Conservation (phyloP, 2,329 filamentous ascomycete genomes). For the Arthrobotrys musiformis region DNA sequence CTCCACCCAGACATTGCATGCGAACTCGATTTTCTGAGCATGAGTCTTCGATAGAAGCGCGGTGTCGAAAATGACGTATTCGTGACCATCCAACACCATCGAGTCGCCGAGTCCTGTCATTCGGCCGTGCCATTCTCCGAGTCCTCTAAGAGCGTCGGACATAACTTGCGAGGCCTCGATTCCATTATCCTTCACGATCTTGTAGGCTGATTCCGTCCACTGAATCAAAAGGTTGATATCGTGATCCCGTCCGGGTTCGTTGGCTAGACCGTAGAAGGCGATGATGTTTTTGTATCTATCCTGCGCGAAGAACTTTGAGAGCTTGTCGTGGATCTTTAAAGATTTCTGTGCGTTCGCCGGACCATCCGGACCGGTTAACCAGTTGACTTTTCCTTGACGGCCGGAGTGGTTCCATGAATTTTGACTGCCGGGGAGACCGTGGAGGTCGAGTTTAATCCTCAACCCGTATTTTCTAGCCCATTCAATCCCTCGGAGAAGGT, state of each 20-base stretch:
- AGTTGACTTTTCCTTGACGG: slow-evolving; percentile 79
- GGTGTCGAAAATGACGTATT: slow-evolving; percentile 97
- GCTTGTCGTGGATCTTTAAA: slow-evolving; percentile 84
- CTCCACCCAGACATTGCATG: slow-evolving; percentile 86
- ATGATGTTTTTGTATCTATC: slow-evolving; percentile 91
- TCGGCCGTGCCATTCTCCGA: slow-evolving; percentile 88
- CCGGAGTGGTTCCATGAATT: slow-evolving; percentile 99
- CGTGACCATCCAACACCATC: slow-evolving; percentile 94
- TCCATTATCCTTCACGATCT: slow-evolving; percentile 79
- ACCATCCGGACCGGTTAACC: slow-evolving; percentile 89
- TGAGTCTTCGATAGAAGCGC: slow-evolving; percentile 85
- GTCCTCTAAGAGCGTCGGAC: slow-evolving; percentile 92
- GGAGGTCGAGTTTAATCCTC: slow-evolving; percentile 90
- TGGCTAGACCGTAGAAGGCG: slow-evolving; percentile 91
- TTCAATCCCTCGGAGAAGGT: slow-evolving; percentile 90
- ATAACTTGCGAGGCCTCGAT: slow-evolving; percentile 78
- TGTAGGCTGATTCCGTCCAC: slow-evolving; percentile 81
- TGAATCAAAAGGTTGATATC: slow-evolving; percentile 73
- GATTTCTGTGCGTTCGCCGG: slow-evolving; percentile 63
- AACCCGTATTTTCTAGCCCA: slow-evolving; percentile 92
- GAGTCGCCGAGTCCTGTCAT: slow-evolving; percentile 76
- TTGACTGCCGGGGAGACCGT: slow-evolving; percentile 88
- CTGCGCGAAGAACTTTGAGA: slow-evolving; percentile 95
- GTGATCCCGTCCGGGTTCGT: slow-evolving; percentile 89
- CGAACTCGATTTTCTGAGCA: slow-evolving; percentile 83